phyloP scores from a whole-genome alignment of 1,284 basidiomycete species.

The Pulchroboletus neoregius region DNA sequence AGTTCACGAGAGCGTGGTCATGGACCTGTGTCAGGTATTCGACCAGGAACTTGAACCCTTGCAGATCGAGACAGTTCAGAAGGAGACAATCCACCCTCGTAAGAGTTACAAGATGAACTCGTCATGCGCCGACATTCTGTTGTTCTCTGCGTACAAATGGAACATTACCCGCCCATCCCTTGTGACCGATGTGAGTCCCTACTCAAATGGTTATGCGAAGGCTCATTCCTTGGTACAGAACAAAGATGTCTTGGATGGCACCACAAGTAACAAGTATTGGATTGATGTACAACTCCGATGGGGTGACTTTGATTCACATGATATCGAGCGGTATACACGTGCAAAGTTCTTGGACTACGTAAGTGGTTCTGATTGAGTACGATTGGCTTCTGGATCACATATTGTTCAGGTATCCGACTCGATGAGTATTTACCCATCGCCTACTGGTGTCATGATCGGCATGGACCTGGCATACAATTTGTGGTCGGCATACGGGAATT shows the following conservation, averaged over 20 bases:
- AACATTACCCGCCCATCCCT: conserved; percentile 96
- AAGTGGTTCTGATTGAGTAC: conserved; percentile 22
- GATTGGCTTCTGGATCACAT: conserved; percentile 1
- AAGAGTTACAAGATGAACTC: conserved; percentile 99
- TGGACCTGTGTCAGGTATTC: conserved; percentile 99
- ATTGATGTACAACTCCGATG: conserved; percentile 97
- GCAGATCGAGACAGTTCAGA: conserved; percentile 99
- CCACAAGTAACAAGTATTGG: conserved; percentile 99
- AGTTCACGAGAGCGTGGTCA: conserved; percentile 90
- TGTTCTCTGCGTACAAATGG: conserved; percentile 99
- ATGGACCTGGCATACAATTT: conserved; percentile 98
- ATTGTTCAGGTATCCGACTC: conserved; percentile 75
- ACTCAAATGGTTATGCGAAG: not conserved
- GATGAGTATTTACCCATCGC: conserved; percentile 98
- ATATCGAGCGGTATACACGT: conserved; percentile 95
- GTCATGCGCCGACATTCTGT: conserved; percentile 90
- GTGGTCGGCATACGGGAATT: conserved; percentile 99
- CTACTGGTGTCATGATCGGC: conserved; percentile 97
- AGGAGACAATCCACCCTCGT: conserved; percentile 98
- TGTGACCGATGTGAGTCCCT: conserved; percentile 76
- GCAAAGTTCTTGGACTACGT: conserved; percentile 98
- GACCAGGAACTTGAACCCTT: conserved; percentile 98
- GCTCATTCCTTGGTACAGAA: conserved; percentile 43
- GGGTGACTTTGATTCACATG: conserved; percentile 99
- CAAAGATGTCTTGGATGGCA: conserved; percentile 95